A percentile compares a stretch with the other conserved stretches of the same genome.
Evolutionary conservation across 1,284 basidiomycete species (phyloP).

Genomic region (Golubevia sp.): DNA sequence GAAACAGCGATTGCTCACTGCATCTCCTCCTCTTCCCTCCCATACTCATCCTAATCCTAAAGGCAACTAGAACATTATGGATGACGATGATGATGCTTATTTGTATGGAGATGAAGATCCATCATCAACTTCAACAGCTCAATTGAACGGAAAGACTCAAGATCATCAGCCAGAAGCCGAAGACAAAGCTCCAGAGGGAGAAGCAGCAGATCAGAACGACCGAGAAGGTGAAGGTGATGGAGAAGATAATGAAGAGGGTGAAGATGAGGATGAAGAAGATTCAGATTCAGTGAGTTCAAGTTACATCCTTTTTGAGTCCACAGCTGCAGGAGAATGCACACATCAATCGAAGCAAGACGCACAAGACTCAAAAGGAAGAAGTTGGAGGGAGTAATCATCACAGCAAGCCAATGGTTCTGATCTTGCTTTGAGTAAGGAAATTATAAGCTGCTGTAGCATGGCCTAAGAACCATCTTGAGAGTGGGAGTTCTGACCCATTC

Average conservation of each 20-base stretch:
- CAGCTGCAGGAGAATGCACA: no score
- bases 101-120: constrained; percentile 25
- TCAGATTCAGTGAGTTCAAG: constrained; percentile 35
- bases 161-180: background rate
- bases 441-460: background rate
- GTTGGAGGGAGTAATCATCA: no score
- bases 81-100: constrained; percentile 43
- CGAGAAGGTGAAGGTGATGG: constrained; percentile 20
- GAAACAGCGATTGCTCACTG: no score
- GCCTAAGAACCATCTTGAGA: background rate
- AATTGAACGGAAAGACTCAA: background rate
- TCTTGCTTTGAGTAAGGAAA: background rate
- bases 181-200: background rate
- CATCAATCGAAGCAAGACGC: no score
- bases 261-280: constrained; percentile 38
- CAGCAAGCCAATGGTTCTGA: no score
- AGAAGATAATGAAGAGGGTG: constrained; percentile 29
- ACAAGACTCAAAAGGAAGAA: no score
- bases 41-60: no score
- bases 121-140: constrained; percentile 7
- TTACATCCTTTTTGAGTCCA: background rate
- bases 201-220: constrained; percentile 2
- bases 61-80: constrained; percentile 6
- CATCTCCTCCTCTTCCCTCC: no score
- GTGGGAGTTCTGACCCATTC: background rate